phyloP scores from a whole-genome alignment of 1,139 yeast genomes.

The Hanseniaspora uvarum region DNA sequence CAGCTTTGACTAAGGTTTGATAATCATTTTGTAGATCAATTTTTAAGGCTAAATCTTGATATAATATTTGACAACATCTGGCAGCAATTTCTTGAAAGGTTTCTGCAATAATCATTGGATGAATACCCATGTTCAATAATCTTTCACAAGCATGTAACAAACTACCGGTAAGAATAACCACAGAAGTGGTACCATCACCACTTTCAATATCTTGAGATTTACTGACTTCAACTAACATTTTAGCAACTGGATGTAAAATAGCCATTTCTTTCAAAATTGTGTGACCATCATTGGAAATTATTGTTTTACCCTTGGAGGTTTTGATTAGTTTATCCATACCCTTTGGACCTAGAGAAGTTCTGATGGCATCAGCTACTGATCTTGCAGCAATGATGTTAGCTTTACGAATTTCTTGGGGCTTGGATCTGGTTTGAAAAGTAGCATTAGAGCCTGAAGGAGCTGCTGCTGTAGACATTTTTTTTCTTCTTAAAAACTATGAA shows the following conservation, averaged over 20 bases:
- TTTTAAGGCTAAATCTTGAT: slow-evolving; percentile 66
- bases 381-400: slow-evolving; percentile 90
- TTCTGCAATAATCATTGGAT: slow-evolving; percentile 91
- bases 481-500: neutral
- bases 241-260: slow-evolving; percentile 94
- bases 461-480: slow-evolving; percentile 27
- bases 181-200: slow-evolving; percentile 98
- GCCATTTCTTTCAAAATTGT: slow-evolving; percentile 96
- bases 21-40: slow-evolving; percentile 59
- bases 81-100: slow-evolving; percentile 88
- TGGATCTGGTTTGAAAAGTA: slow-evolving; percentile 85
- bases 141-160: slow-evolving; percentile 89
- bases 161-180: slow-evolving; percentile 90
- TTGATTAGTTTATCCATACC: slow-evolving; percentile 99
- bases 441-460: slow-evolving; percentile 59
- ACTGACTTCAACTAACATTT: slow-evolving; percentile 93
- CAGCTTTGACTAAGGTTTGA: slow-evolving; percentile 79
- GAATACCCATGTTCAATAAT: slow-evolving; percentile 79
- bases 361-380: slow-evolving; percentile 95
- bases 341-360: slow-evolving; percentile 95
- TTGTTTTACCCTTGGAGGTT: slow-evolving; percentile 82
- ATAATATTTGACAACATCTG: slow-evolving; percentile 72
- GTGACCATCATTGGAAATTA: slow-evolving; percentile 96
- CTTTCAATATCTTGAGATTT: slow-evolving; percentile 98
- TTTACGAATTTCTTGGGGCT: slow-evolving; percentile 93